Evolutionary conservation across 139 green algal genomes (phyloP), one percentile per base, ranked within the genome.

Genomic region (Ettlia oleoabundans): DNA sequence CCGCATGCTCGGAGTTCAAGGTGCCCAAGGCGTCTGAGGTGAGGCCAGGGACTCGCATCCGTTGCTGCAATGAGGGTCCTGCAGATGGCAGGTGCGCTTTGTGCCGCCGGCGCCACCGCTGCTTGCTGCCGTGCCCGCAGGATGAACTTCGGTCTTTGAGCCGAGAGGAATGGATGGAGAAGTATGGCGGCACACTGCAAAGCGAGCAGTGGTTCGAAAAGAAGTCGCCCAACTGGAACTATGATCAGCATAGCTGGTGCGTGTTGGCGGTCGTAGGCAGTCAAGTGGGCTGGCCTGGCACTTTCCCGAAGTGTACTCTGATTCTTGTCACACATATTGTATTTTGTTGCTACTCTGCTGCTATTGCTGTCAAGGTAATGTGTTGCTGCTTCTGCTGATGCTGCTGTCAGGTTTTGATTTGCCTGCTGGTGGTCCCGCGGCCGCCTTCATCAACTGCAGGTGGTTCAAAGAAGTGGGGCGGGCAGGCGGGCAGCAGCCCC

Each of bases 101-200:
- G 58, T 6, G 13, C 26, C 28, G 28, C 26, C 68, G 19, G 32
- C 32, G 3, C 37, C 2, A 22, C 40, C 22, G 10, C 67, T 53
- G 18, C 67, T 4, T 35, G 6, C 37, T 33, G 33, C 33, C 30
- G n/a, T 53, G 13, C 6, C 5, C 15, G 51, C 78, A 83, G 78
- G 78, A 58, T 68, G 78, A 83, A 65, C 78, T 70, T 18, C 52
- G 47, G 9, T 37, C 47, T 24, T 18, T 83, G 65, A 83, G 78
- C 66, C 33, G 66, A 4, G 55, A 86, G 40, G n/a, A 89, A 76
- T 89, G 85, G 85, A 84, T 89, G 85, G 30, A 41, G 33, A 43
- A 41, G 53, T 89, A 78, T 61, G 85, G 85, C 35, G 66, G 37
- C 58, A 33, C 65, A 24, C 74, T 84, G 43, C 52, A 64, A 10